These are phyloP conservation scores for Nothopassalora personata DNA, from an alignment of 2,329 filamentous ascomycete genomes.

Conservation along the genomic window DNA sequence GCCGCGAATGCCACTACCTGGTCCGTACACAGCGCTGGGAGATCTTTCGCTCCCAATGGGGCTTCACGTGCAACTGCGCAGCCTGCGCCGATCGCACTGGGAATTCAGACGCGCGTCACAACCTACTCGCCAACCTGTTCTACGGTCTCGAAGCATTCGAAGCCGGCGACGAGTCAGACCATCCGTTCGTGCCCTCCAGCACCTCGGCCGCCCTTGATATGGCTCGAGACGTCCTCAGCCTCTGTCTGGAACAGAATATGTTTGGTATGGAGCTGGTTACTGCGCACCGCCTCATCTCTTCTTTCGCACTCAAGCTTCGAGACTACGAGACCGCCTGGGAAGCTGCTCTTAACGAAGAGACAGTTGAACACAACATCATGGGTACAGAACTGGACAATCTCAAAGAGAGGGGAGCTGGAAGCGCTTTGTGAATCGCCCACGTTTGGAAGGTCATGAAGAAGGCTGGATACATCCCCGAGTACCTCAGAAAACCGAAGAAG, in stretches of 20 bases:
- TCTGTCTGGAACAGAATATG: constrained; percentile 88
- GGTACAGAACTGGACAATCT: constrained; percentile 19
- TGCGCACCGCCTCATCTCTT: constrained; percentile 23
- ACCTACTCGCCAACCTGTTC: constrained; percentile 8
- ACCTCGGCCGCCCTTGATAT: constrained; percentile 9
- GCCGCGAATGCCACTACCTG: constrained; percentile 5
- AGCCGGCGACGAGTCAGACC: constrained; percentile 1
- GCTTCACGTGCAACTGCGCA: constrained; percentile 28
- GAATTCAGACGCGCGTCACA: constrained; percentile 17
- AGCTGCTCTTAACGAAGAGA: constrained; percentile 20
- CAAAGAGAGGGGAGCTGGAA: constrained; percentile 6
- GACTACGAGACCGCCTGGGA: constrained; percentile 14
- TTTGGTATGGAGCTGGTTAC: constrained; percentile 18
- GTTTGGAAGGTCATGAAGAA: constrained; percentile 1
- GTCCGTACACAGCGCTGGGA: constrained; percentile 16
- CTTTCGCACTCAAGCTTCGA: constrained; percentile 8
- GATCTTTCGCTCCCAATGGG: constrained; percentile 20
- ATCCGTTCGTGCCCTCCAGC: constrained; percentile 6
- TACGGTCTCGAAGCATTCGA: constrained; percentile 16
- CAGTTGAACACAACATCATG: constrained; percentile 27
- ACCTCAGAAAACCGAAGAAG: not conserved
- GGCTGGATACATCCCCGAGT: not conserved
- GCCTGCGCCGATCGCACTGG: constrained; percentile 22
- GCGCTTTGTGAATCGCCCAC: constrained; percentile 9
- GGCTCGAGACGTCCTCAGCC: constrained; percentile 59